phyloP scores from a whole-genome alignment of 2,329 filamentous ascomycete genomes.

The Arthrobotrys sphaeroides region DNA sequence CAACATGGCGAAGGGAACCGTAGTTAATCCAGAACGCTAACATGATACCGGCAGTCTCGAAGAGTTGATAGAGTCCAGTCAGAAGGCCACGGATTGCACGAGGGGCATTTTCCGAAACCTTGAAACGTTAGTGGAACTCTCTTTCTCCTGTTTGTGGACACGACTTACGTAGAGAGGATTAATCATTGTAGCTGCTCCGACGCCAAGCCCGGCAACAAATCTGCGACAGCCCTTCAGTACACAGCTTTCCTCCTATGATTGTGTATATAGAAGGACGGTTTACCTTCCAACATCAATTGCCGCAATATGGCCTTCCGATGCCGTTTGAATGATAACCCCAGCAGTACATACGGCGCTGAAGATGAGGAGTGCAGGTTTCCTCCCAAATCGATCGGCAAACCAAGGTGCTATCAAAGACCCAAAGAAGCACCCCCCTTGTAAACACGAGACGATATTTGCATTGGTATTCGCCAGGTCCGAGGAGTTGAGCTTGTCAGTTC shows the following conservation, averaged over 20 bases:
- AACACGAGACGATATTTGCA: conserved; percentile 76
- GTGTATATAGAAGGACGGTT: background rate
- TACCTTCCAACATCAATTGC: conserved; percentile 74
- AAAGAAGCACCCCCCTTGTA: conserved; percentile 83
- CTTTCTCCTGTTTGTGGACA: background rate
- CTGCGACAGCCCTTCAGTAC: conserved; percentile 57
- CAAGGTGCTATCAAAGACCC: conserved; percentile 72
- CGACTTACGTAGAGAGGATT: conserved; percentile 66
- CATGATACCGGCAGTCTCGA: conserved; percentile 60
- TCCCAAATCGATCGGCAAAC: conserved; percentile 68
- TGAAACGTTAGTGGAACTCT: background rate
- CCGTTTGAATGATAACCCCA: conserved; percentile 73
- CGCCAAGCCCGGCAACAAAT: conserved; percentile 67
- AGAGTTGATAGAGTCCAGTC: conserved; percentile 69
- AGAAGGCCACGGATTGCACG: conserved; percentile 69
- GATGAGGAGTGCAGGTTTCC: conserved; percentile 67
- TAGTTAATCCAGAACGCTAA: conserved; percentile 68
- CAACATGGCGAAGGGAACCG: conserved; percentile 65
- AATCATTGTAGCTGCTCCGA: conserved; percentile 67
- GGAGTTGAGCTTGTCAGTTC: conserved; percentile 62
- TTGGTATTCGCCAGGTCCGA: conserved; percentile 67
- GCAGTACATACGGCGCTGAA: conserved; percentile 69
- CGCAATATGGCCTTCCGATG: conserved; percentile 69
- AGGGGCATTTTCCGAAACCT: conserved; percentile 64
- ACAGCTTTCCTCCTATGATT: too few relatives aligned